A percentile compares a stretch with the other conserved stretches of the same genome.
Conservation (phyloP, 306 rosid genomes). For the Purshia tridentata region DNA sequence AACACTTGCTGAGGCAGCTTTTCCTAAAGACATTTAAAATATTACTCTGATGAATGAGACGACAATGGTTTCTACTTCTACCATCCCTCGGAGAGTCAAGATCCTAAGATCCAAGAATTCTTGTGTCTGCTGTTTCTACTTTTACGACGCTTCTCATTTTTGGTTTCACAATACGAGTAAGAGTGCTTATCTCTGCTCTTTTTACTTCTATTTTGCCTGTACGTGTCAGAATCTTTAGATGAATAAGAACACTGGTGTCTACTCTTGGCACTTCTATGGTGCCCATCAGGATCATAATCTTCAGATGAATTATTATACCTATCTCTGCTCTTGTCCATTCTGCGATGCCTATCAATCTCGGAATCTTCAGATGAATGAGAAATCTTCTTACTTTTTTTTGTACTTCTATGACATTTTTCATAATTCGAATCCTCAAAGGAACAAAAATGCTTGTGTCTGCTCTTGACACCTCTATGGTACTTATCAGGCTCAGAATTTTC, state of each 20-base stretch:
- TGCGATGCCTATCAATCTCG: slow-evolving; percentile 15
- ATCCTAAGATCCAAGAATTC: neutral
- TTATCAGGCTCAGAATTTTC: slow-evolving; percentile 27
- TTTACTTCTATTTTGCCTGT: slow-evolving; percentile 26
- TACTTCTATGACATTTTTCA: slow-evolving; percentile 29
- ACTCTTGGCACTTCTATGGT: slow-evolving; percentile 33
- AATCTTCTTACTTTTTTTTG: slow-evolving; percentile 9
- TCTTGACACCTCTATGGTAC: slow-evolving; percentile 16
- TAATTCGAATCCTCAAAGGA: slow-evolving; percentile 28
- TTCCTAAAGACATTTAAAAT: neutral
- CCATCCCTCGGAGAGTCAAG: slow-evolving; percentile 8
- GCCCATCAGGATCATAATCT: slow-evolving; percentile 43
- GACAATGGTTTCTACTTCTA: neutral
- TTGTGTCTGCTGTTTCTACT: slow-evolving; percentile 28
- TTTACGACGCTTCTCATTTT: slow-evolving; percentile 18
- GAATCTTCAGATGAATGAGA: slow-evolving; percentile 20
- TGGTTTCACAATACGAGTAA: slow-evolving; percentile 25
- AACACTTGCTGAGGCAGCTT: neutral
- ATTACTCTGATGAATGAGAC: neutral
- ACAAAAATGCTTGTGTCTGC: slow-evolving; percentile 26
- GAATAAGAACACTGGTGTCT: slow-evolving; percentile 26
- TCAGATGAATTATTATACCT: slow-evolving; percentile 35
- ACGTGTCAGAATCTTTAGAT: slow-evolving; percentile 31
- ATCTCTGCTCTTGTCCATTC: slow-evolving; percentile 29
- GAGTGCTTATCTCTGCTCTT: slow-evolving; percentile 27